Conservation (phyloP, 805 yeast genomes). For the Saturnispora gosingensis region DNA sequence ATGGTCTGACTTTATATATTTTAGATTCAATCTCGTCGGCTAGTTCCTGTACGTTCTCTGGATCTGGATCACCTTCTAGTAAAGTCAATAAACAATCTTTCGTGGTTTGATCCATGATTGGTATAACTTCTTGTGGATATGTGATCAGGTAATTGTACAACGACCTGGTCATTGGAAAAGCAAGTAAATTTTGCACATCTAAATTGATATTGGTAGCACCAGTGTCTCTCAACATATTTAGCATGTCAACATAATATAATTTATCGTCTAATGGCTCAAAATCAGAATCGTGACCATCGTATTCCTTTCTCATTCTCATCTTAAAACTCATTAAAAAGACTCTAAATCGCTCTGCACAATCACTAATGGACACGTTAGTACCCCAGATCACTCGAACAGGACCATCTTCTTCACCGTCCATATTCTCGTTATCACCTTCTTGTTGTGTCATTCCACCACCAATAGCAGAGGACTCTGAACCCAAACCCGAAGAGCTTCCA, state of each 20-base stretch:
- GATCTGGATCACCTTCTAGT: slow-evolving; percentile 37
- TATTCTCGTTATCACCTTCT: background rate
- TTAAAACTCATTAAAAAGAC: slow-evolving; percentile 80
- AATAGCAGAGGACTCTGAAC: slow-evolving; percentile 5
- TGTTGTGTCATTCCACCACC: background rate
- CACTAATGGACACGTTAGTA: slow-evolving; percentile 89
- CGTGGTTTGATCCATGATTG: slow-evolving; percentile 94
- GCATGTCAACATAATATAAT: slow-evolving; percentile 60
- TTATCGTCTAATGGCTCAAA: slow-evolving; percentile 52
- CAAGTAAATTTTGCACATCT: slow-evolving; percentile 71
- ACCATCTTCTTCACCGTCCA: slow-evolving; percentile 34
- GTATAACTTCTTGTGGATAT: slow-evolving; percentile 94
- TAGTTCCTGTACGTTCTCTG: slow-evolving; percentile 22
- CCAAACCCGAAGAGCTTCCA: slow-evolving; percentile 1
- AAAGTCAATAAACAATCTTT: slow-evolving; percentile 81
- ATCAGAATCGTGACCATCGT: slow-evolving; percentile 33
- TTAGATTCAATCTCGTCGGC: slow-evolving; percentile 66
- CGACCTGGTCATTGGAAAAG: slow-evolving; percentile 67
- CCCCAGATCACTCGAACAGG: slow-evolving; percentile 97
- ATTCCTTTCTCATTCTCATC: slow-evolving; percentile 54
- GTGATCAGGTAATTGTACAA: slow-evolving; percentile 78
- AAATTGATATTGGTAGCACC: slow-evolving; percentile 78
- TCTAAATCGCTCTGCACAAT: slow-evolving; percentile 71
- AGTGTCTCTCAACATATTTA: slow-evolving; percentile 64
- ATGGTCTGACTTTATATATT: slow-evolving; percentile 84